Conservation (phyloP, 345 rosid genomes). For the Heritiera fomes region DNA sequence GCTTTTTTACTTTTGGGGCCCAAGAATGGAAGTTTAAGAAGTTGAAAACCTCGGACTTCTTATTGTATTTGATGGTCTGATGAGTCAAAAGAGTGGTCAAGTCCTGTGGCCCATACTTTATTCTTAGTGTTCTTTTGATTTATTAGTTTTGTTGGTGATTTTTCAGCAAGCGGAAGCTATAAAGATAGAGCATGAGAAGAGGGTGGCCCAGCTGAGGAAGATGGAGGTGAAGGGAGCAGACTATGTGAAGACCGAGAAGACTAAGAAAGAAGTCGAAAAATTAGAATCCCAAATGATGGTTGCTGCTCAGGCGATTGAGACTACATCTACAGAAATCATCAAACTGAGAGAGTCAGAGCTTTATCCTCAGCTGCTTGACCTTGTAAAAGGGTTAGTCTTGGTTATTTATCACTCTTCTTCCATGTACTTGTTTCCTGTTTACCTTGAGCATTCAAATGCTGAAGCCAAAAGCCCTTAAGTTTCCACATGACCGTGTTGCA, state of each 20-base stretch:
- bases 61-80: neutral
- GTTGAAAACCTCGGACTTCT: neutral
- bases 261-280: constrained; percentile 79
- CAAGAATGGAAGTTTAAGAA: neutral
- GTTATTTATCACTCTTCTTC: neutral
- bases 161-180: constrained; percentile 61
- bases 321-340: constrained; percentile 80
- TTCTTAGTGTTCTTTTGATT: neutral
- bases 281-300: constrained; percentile 84
- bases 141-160: constrained; percentile 1
- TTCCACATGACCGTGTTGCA: neutral
- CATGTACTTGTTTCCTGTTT: neutral
- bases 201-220: constrained; percentile 66
- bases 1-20: neutral
- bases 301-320: constrained; percentile 74
- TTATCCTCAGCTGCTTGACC: constrained; percentile 86
- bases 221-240: constrained; percentile 84
- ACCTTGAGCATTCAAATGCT: constrained; percentile 14
- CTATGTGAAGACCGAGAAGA: constrained; percentile 75
- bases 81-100: constrained; percentile 4
- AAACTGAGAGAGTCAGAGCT: constrained; percentile 80
- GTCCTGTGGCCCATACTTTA: neutral
- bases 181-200: constrained; percentile 86
- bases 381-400: constrained; percentile 74
- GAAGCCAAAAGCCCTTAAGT: neutral